Evolutionary conservation across 495 filamentous ascomycete genomes (phyloP).

Genomic region (Zalerion maritima): DNA sequence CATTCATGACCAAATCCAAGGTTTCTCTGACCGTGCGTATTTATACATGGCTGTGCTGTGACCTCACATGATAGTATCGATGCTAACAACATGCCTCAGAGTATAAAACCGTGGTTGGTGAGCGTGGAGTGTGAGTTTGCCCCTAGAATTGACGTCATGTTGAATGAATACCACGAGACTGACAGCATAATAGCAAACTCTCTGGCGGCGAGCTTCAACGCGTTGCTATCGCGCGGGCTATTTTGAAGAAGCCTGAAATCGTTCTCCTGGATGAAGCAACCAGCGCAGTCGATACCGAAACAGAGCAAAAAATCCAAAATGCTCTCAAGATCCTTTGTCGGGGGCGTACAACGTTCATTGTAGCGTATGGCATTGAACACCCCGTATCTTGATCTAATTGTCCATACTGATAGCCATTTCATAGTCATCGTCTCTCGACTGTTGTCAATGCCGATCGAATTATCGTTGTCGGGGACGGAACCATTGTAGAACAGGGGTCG

Average conservation of each 20-base stretch:
- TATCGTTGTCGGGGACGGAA: conserved; percentile 48
- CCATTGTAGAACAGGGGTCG: conserved; percentile 48
- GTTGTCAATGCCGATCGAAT: conserved; percentile 57
- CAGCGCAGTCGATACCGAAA: conserved; percentile 44
- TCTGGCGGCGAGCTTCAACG: conserved; percentile 66
- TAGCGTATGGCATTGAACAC: too few species aligned
- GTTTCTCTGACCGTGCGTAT: conserved; percentile 46
- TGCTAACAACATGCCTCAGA: conserved; percentile 10
- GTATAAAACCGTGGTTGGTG: conserved; percentile 47
- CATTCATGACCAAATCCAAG: conserved; percentile 53
- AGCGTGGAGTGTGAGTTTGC: conserved; percentile 35
- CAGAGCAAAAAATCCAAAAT: conserved; percentile 57
- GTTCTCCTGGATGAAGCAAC: conserved; percentile 44
- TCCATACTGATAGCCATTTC: conserved; percentile 3
- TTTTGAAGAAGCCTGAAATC: conserved; percentile 38
- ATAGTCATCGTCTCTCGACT: conserved; percentile 50
- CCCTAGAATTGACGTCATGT: neutral
- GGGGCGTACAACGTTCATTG: conserved; percentile 46
- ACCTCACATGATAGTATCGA: neutral
- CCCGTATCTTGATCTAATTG: conserved; percentile 3
- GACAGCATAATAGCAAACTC: conserved; percentile 32
- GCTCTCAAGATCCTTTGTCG: conserved; percentile 43
- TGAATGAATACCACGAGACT: neutral
- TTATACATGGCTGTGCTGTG: conserved; percentile 1
- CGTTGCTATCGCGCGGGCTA: conserved; percentile 56